Conservation (phyloP, 176 grass and related monocot genomes). For the Rhipidocladum racemiflorum region DNA sequence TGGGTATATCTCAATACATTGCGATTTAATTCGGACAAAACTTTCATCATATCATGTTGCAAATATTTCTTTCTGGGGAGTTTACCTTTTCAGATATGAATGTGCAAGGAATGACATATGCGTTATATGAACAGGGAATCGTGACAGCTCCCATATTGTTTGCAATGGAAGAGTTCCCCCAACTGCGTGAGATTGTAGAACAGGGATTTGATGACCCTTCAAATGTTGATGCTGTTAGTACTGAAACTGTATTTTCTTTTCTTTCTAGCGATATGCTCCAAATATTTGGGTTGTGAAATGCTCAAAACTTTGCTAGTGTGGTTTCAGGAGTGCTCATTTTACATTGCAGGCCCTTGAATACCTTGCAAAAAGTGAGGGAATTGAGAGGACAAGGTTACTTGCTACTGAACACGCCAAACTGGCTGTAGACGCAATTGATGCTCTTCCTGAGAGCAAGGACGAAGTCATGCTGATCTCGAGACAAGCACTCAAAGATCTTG, state of each 20-base stretch:
- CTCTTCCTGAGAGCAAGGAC: slow-evolving; percentile 42
- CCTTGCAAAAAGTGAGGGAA: slow-evolving; percentile 49
- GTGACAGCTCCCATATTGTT: slow-evolving; percentile 80
- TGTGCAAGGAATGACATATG: slow-evolving; percentile 4
- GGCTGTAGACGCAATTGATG: slow-evolving; percentile 37
- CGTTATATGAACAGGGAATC: slow-evolving; percentile 51
- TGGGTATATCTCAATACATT: background rate
- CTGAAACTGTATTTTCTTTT: background rate
- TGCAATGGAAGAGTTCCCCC: slow-evolving; percentile 78
- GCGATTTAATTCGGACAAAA: background rate
- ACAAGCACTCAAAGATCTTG: slow-evolving; percentile 51
- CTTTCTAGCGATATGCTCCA: background rate
- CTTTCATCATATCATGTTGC: background rate
- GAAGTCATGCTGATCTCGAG: slow-evolving; percentile 39
- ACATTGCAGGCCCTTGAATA: slow-evolving; percentile 42
- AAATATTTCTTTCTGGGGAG: background rate
- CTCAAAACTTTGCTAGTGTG: background rate
- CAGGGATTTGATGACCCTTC: slow-evolving; percentile 63
- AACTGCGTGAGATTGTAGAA: slow-evolving; percentile 56
- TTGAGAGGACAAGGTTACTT: slow-evolving; percentile 52
- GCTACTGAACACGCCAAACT: slow-evolving; percentile 44
- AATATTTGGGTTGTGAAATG: slow-evolving; percentile 13
- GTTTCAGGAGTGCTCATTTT: background rate
- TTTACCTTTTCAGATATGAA: background rate
- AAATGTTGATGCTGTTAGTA: slow-evolving; percentile 56